Evolutionary conservation across 2,329 filamentous ascomycete genomes (phyloP).

Genomic region (Myriangium duriaei): DNA sequence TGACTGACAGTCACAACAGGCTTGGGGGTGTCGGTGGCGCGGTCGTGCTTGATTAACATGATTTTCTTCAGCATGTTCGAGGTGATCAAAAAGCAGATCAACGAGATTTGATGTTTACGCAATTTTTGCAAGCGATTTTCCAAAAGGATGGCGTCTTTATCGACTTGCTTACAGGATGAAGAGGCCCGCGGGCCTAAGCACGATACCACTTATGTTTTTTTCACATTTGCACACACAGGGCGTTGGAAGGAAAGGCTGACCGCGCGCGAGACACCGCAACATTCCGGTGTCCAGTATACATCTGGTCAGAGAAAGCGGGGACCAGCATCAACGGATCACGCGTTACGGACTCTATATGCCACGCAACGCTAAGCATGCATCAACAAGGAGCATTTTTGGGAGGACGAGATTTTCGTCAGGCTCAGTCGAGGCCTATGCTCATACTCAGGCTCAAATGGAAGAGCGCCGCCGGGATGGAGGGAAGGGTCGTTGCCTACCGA

Average conservation of each 20-base stretch:
- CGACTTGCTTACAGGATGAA: neutral
- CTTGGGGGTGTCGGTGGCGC: conserved; percentile 68
- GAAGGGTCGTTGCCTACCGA: too few relatives aligned
- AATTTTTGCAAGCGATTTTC: conserved; percentile 1
- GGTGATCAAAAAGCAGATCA: conserved; percentile 55
- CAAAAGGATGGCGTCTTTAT: neutral
- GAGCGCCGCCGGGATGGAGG: neutral
- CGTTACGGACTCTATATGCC: neutral
- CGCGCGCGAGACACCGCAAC: too few relatives aligned
- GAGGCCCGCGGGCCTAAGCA: conserved; percentile 1
- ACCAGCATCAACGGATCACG: neutral
- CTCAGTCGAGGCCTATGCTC: neutral
- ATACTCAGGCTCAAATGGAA: neutral
- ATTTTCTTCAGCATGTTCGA: conserved; percentile 87
- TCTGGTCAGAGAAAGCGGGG: too few relatives aligned
- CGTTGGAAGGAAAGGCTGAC: too few relatives aligned
- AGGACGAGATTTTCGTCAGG: neutral
- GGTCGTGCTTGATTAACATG: conserved; percentile 72
- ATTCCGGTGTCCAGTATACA: too few relatives aligned
- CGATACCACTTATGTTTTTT: conserved; percentile 4
- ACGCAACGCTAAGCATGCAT: neutral
- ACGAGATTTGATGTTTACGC: conserved; percentile 15
- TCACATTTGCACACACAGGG: neutral
- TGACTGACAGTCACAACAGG: conserved; percentile 26
- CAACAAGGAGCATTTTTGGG: neutral